Evolutionary conservation across 2,329 filamentous ascomycete species (phyloP), one percentile per base, ranked within the genome.

Genomic region (Arthrobotrys entomopaga): DNA sequence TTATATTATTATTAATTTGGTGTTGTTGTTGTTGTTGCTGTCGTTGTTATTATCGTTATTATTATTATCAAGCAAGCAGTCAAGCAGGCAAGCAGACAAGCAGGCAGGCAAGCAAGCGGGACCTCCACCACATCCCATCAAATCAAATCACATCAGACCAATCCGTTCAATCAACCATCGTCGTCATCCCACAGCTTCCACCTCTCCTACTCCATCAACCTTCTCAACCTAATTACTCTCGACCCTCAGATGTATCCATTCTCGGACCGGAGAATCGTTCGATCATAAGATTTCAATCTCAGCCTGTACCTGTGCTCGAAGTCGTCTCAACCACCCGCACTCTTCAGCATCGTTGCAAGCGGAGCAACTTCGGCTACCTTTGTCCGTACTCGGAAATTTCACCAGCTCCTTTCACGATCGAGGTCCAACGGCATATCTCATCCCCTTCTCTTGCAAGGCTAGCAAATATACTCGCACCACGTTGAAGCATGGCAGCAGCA

Each of bases 401-500:
- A 65, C 15, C 67, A 29, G 48, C 54, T 61, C 48, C 24, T 57
- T 38, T 19, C 42, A n/a, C 42, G 4, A 46, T n/a, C 16, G n/a
- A n/a, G 15, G 42, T 56, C 52, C 52, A 22, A 40, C 58, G 43
- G 20, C 48, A 34, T 49, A 40, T 20, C 13, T 34, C 7, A 7
- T 34, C 10, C 29, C 29, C 29, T 7, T 34, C 29, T 34, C 29
- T 34, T 34, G 6, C 6, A 34, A 5, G 29, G 29, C 20, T 49
- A 65, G 60, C 67, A 43, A 65, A 60, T 54, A 46, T 54, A 26
- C 54, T 65, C 22, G 53, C 20, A 54, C 54, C 59, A 72, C 53
- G 53, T 65, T 54, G 54, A 72, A 72, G 60, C 15, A 72, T 72
- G 67, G 60, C 67, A 60, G 60, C 67, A 60, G 59, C 66, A 59